Conservation (phyloP, 2,329 filamentous ascomycete genomes). For the Seiridium cupressi region DNA sequence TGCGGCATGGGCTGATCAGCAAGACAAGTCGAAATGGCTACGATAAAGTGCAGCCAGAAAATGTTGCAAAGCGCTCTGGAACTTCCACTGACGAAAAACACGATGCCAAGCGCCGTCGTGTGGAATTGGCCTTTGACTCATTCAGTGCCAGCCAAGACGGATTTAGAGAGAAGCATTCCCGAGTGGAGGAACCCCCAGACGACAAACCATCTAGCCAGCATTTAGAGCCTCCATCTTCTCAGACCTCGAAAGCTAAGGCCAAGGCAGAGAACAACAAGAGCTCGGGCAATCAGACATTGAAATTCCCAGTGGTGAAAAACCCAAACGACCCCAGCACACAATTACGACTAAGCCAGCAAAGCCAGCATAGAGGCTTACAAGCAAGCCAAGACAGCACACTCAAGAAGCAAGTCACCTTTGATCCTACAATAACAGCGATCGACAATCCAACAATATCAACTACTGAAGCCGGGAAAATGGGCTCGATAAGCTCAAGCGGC, state of each 20-base stretch:
- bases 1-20: slow-evolving; percentile 36
- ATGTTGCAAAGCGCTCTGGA: neutral
- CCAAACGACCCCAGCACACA: slow-evolving; percentile 63
- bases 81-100: slow-evolving; percentile 9
- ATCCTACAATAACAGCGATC: slow-evolving; percentile 14
- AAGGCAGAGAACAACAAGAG: slow-evolving; percentile 34
- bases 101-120: slow-evolving; percentile 25
- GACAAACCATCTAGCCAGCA: slow-evolving; percentile 2
- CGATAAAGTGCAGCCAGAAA: neutral
- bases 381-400: slow-evolving; percentile 36
- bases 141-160: neutral
- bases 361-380: slow-evolving; percentile 58
- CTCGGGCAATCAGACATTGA: slow-evolving; percentile 42
- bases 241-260: slow-evolving; percentile 28
- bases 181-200: neutral
- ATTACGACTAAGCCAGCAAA: slow-evolving; percentile 65
- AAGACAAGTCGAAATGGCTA: slow-evolving; percentile 15
- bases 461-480: slow-evolving; percentile 13
- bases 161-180: slow-evolving; percentile 1
- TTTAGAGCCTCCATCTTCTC: slow-evolving; percentile 14
- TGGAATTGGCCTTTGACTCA: slow-evolving; percentile 18
- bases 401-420: slow-evolving; percentile 35
- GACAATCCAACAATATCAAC: slow-evolving; percentile 5
- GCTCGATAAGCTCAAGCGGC: slow-evolving; percentile 15
- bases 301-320: slow-evolving; percentile 77